Evolutionary conservation across 2,329 filamentous ascomycete genomes (phyloP), one percentile per base, ranked within the genome.

Genomic region (Xylaria sp.): DNA sequence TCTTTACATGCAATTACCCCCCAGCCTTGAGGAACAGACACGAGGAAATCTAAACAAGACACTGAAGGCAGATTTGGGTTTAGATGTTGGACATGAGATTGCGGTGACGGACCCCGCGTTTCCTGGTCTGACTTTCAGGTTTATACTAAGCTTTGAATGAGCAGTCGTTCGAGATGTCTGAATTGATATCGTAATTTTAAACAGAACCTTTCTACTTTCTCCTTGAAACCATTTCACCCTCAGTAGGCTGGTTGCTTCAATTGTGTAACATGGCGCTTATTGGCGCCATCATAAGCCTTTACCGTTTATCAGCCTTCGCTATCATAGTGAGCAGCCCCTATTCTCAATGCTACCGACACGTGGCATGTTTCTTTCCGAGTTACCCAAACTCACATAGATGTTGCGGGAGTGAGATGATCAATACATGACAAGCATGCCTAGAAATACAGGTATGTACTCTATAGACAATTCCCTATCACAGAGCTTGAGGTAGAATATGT

Each of bases 31-130:
- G 78, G 89, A 94, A 82, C 89, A 94, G 82, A 98, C 95, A 0
- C 86, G 93, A 64, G 89, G 90, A 1, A 98, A 99, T 78, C 83
- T 99, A 71, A 84, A 85, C 70, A 93, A 92, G 83, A 96, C 91
- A 75, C 83, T 99, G 67, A 82, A 80, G 33, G 93, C 97, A 31
- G 81, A 71, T 20, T 80, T 99, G 71, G 86, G 83, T 0, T 76
- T 99, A 25, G 87, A 88, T 55, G 86, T 94, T 75, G 94, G 94
- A 13, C 92, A 98, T 78, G 94, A 98, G 81, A 87, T 99, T 57
- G 93, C 90, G n/a, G 91, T 99, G 56, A 94, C 93, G 18, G 95
- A 98, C 80, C 92, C 93, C n/a, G 93, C 94, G 0, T 96, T 97
- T 78, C 89, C 90, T 41, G 90, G 93, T 31, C 88, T 92, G 78